These are phyloP conservation scores for Pythium volutum DNA, from an alignment of 352 stramenopile genomes.

Conservation along the genomic window DNA sequence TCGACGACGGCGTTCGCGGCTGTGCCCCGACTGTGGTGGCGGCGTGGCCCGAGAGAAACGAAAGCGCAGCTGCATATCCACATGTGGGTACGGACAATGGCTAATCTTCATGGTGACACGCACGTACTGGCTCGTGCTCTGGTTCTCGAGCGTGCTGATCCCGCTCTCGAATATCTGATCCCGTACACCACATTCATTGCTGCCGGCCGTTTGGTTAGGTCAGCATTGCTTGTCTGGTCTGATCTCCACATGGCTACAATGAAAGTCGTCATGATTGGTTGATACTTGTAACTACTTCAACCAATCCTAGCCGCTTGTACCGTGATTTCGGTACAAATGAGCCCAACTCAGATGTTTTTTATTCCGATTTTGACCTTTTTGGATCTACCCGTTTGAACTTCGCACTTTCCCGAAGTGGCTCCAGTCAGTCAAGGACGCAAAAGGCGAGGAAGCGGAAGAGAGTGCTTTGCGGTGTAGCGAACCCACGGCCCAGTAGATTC, in stretches of 20 bases:
- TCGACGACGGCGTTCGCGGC: constrained; percentile 34
- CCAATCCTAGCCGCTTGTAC: neutral
- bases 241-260: constrained; percentile 15
- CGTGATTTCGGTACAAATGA: constrained; percentile 9
- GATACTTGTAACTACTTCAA: neutral
- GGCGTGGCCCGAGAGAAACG: too few relatives aligned
- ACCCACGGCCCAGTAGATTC: neutral
- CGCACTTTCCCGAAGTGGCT: constrained; percentile 13
- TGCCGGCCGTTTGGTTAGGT: too few relatives aligned
- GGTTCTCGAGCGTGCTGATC: too few relatives aligned
- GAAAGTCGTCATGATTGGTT: neutral
- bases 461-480: neutral
- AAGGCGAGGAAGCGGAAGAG: neutral
- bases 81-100: too few relatives aligned
- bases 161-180: too few relatives aligned
- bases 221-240: too few relatives aligned
- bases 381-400: constrained; percentile 10
- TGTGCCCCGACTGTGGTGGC: too few relatives aligned
- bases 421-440: constrained; percentile 11
- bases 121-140: too few relatives aligned
- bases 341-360: constrained; percentile 8
- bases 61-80: too few relatives aligned
- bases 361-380: neutral
- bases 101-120: too few relatives aligned
- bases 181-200: too few relatives aligned